Evolutionary conservation across 176 grass and related monocot genomes (phyloP).

Genomic region (Olyra latifolia): DNA sequence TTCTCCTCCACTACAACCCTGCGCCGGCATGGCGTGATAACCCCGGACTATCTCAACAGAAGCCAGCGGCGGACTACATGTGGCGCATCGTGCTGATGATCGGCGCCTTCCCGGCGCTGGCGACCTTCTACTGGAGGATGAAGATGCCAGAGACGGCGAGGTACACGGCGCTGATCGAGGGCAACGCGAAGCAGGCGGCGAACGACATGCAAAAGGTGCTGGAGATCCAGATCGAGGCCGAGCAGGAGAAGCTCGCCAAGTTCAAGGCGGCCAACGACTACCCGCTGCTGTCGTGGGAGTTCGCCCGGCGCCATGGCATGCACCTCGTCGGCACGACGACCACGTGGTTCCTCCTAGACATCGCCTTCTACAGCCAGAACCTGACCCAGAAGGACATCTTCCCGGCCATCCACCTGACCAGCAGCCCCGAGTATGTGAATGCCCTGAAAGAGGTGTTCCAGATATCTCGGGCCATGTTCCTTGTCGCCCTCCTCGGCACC

Average conservation of each 20-base stretch:
- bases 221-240: constrained; percentile 20
- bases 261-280: constrained; percentile 40
- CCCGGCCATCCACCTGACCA: constrained; percentile 17
- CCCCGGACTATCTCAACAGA: too few relatives aligned
- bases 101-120: constrained; percentile 15
- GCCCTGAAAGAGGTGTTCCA: constrained; percentile 36
- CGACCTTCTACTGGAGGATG: constrained; percentile 59
- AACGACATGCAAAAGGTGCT: constrained; percentile 42
- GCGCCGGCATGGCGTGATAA: neutral
- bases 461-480: constrained; percentile 31
- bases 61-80: constrained; percentile 21
- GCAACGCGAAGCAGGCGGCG: constrained; percentile 36
- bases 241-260: constrained; percentile 29
- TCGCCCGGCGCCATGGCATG: constrained; percentile 19
- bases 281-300: constrained; percentile 5
- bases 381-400: constrained; percentile 95
- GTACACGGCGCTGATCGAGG: constrained; percentile 39
- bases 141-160: constrained; percentile 62
- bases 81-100: constrained; percentile 24
- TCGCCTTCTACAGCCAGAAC: constrained; percentile 91
- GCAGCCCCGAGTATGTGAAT: neutral
- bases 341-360: constrained; percentile 87
- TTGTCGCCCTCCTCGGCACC: constrained; percentile 40
- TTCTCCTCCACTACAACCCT: constrained; percentile 31
- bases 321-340: constrained; percentile 42